Evolutionary conservation across 768 basidiomycete genomes (phyloP).

Genomic region (Russula brevipes): DNA sequence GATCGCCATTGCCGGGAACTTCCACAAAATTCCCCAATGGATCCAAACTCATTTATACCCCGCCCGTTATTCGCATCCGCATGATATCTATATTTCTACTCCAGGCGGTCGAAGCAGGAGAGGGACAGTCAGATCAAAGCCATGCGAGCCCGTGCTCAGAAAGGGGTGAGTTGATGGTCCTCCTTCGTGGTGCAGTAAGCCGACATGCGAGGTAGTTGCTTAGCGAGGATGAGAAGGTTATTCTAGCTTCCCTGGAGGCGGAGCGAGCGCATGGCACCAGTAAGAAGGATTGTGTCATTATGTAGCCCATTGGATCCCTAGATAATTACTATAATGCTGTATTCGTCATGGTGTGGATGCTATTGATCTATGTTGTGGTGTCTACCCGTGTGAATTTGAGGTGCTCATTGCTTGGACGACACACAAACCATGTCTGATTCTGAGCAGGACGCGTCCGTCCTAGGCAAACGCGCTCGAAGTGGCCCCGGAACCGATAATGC

Average conservation of each 20-base stretch:
- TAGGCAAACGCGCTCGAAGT: constrained; percentile 60
- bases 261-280: constrained; percentile 34
- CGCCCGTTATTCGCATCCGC: constrained; percentile 63
- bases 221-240: constrained; percentile 58
- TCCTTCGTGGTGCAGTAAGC: constrained; percentile 15
- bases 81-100: constrained; percentile 40
- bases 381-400: neutral
- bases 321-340: neutral
- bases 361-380: neutral
- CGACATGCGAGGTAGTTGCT: constrained; percentile 39
- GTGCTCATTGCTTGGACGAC: neutral
- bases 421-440: constrained; percentile 29
- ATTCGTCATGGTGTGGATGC: neutral
- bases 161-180: constrained; percentile 50
- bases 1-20: constrained; percentile 30
- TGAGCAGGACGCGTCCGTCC: constrained; percentile 48
- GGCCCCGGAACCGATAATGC: constrained; percentile 27
- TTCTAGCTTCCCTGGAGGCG: constrained; percentile 51
- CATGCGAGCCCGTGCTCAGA: constrained; percentile 67
- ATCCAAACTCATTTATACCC: constrained; percentile 53
- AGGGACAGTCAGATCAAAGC: constrained; percentile 63
- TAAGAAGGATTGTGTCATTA: constrained; percentile 48
- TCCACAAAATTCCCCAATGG: constrained; percentile 33
- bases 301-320: constrained; percentile 38
- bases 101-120: constrained; percentile 71